These are phyloP conservation scores for Russula earlei DNA, from an alignment of 768 basidiomycete genomes.

Conservation along the genomic window DNA sequence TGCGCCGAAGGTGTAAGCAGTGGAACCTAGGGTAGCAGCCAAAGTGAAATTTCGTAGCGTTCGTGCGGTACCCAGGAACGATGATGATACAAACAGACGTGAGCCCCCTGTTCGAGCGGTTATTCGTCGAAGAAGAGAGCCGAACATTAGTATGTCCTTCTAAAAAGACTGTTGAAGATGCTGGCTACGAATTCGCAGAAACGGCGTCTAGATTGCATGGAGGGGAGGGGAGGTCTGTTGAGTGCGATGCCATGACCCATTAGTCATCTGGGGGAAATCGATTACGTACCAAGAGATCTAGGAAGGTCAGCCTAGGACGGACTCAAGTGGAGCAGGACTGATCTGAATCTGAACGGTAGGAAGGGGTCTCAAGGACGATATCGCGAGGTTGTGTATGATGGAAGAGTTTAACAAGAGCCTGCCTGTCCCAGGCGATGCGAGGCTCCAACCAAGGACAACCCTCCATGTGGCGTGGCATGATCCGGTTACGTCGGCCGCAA, in stretches of 20 bases:
- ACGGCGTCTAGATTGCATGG: background rate
- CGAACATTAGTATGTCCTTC: constrained; percentile 1
- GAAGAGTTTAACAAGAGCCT: too few relatives aligned
- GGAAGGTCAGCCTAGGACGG: too few relatives aligned
- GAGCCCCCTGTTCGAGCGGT: background rate
- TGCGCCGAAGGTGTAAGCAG: constrained; percentile 44
- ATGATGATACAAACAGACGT: background rate
- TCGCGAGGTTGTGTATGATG: too few relatives aligned
- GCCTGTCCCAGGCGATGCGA: too few relatives aligned
- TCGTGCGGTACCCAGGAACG: background rate
- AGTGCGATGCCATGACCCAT: background rate
- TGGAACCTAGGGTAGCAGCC: constrained; percentile 11
- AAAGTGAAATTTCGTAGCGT: constrained; percentile 2
- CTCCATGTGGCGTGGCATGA: too few relatives aligned
- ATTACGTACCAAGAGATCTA: background rate
- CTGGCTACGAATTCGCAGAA: background rate
- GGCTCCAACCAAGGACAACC: too few relatives aligned
- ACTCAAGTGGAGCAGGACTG: too few relatives aligned
- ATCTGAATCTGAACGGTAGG: too few relatives aligned
- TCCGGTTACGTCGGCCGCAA: too few relatives aligned
- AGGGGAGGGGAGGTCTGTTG: background rate
- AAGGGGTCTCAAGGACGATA: too few relatives aligned
- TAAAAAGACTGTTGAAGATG: background rate
- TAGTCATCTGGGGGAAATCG: background rate
- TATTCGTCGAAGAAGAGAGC: background rate